Base-by-base conservation (phyloP, 495 filamentous ascomycete species). In the Aspergillus leporis region DNA sequence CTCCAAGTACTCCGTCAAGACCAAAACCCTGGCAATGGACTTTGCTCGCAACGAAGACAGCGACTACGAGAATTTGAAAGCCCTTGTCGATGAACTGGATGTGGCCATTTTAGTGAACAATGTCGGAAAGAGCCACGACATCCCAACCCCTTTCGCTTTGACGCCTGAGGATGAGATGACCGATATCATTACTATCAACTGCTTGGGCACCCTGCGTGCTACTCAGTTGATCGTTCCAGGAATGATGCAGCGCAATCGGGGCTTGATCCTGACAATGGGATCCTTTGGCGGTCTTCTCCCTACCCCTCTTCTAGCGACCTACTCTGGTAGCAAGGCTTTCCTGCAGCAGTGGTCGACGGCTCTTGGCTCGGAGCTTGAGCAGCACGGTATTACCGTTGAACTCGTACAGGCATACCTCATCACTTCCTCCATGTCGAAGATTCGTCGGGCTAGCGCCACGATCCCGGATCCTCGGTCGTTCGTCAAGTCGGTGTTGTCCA, bases 261-360 rank as follows among this genome's bases (percentile, higher is more conserved):
- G 95, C 30, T 79, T 99, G 23, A 92, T 99, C 66, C 78, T 99
- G 25, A 99, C 93, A 49, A 97, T 99, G 92, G 95, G 93, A 43
- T 96, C 91, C 41, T 94, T 97, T 67, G 94, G 89, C 57, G 95
- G 93, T 56, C 82, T 92, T 59, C 78, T 94, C 58, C 95, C 95
- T 18, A 96, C 92, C 2, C 95, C 94, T 2, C 85, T 96, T 28
- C 85, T 99, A 16, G 94, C 95, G 21, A 97, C 93, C 7, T 99
- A 99, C 82, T 95, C 90, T 58, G 95, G 95, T 56, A 90, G 86
- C 83, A 99, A 99, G 79, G 93, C 95, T 23, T 99, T 99, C 83
- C 83, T 99, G 57, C 93, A 97, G 73, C 87, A 95, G 70, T 99
- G 95, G 95, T 96, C 91, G 47, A 87, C 85, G 4, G 84, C 95